Conservation (phyloP, 202 grass and related monocot species). For the Panicum virgatum region DNA sequence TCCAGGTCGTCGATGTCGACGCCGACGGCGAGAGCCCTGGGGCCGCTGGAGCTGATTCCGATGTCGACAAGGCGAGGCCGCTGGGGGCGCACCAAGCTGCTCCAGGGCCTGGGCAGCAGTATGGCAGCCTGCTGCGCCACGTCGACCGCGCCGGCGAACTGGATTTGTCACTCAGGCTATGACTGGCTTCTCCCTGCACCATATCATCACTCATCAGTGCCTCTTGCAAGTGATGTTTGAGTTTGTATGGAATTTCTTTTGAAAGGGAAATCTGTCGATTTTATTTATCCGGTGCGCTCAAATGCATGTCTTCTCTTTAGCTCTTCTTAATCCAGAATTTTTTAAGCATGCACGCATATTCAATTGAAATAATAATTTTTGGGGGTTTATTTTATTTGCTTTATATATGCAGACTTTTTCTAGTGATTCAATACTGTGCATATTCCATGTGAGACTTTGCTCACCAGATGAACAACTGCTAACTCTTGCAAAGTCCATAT, state of each 20-base stretch:
- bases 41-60: neutral
- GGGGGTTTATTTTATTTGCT: neutral
- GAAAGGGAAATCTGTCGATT: neutral
- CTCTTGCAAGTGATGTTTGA: neutral
- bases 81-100: neutral
- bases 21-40: neutral
- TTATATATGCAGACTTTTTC: neutral
- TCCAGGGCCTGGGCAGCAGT: neutral
- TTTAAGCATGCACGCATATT: neutral
- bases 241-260: neutral
- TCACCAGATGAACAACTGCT: neutral
- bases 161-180: constrained; percentile 53
- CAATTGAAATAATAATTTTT: neutral
- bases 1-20: neutral
- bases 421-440: neutral
- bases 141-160: constrained; percentile 11
- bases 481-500: neutral
- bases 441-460: constrained; percentile 4
- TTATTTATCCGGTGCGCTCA: neutral
- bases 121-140: neutral
- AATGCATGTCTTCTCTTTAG: too few species aligned
- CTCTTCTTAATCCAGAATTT: neutral
- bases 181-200: neutral
- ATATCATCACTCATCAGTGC: neutral
- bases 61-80: neutral